Conservation (phyloP, 805 yeast genomes). For the Hanseniaspora singularis region DNA sequence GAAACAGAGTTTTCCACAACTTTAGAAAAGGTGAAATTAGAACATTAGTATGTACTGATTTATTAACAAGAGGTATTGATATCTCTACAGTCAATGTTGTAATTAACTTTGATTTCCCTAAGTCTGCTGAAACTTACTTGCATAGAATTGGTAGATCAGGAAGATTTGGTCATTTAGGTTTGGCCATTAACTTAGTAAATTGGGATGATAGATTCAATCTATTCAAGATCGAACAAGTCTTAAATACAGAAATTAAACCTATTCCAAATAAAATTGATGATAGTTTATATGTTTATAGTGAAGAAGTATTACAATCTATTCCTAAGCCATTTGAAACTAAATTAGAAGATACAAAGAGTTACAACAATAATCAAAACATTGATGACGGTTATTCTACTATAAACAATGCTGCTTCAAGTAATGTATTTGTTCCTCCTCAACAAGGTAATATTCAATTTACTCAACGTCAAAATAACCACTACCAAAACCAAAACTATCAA, state of each 20-base stretch:
- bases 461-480: not conserved
- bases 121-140: slow-evolving; percentile 90
- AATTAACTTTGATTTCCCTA: slow-evolving; percentile 95
- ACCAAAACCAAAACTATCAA: not conserved
- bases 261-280: slow-evolving; percentile 90
- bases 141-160: slow-evolving; percentile 99
- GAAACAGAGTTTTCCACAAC: slow-evolving; percentile 97
- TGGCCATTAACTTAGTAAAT: slow-evolving; percentile 90
- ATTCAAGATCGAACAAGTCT: slow-evolving; percentile 90
- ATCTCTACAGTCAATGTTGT: slow-evolving; percentile 98
- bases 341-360: slow-evolving; percentile 25
- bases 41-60: slow-evolving; percentile 91
- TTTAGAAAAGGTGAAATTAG: slow-evolving; percentile 97
- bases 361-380: slow-evolving; percentile 19
- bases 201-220: slow-evolving; percentile 93
- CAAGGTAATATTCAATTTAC: slow-evolving; percentile 3
- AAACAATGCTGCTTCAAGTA: slow-evolving; percentile 19
- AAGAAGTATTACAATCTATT: slow-evolving; percentile 56
- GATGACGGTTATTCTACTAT: slow-evolving; percentile 16
- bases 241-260: slow-evolving; percentile 94
- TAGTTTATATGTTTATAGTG: slow-evolving; percentile 58
- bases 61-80: slow-evolving; percentile 95
- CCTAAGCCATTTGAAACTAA: slow-evolving; percentile 85
- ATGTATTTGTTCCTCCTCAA: slow-evolving; percentile 12
- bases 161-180: slow-evolving; percentile 95